Percentiles rank a stretch among this genome's conserved stretches.
Conservation (phyloP, 2,329 filamentous ascomycete species). For the Boeremia exigua region DNA sequence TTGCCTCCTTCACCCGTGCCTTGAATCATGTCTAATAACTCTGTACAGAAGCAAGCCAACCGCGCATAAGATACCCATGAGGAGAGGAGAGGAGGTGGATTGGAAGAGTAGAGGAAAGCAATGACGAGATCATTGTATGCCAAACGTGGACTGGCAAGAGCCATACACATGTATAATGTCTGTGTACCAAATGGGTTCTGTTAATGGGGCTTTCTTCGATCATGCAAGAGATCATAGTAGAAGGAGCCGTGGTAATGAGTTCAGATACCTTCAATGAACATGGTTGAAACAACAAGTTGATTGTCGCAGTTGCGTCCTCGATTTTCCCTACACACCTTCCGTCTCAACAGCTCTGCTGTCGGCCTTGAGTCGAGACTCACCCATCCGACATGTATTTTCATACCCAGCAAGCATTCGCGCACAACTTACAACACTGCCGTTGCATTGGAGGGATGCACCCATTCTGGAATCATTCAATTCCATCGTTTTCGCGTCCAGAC, state of each 20-base stretch:
- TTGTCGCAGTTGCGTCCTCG: constrained; percentile 4
- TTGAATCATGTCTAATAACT: neutral
- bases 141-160: constrained; percentile 17
- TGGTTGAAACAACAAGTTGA: constrained; percentile 14
- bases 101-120: constrained; percentile 15
- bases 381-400: neutral
- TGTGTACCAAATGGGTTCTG: constrained; percentile 26
- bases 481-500: constrained; percentile 1
- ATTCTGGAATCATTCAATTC: neutral
- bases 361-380: neutral
- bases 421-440: neutral
- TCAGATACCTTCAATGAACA: constrained; percentile 32
- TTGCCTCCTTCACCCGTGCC: neutral
- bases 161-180: constrained; percentile 36
- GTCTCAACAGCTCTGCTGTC: neutral
- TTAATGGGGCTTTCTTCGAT: constrained; percentile 28
- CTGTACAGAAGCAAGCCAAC: constrained; percentile 3
- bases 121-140: constrained; percentile 18
- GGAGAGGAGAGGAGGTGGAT: constrained; percentile 13
- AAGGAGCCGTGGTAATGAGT: constrained; percentile 42
- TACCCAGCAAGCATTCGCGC: neutral
- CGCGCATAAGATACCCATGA: constrained; percentile 19
- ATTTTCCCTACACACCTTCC: neutral
- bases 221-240: constrained; percentile 34
- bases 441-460: neutral